Percentiles rank a stretch among this genome's conserved stretches.
These are phyloP conservation scores for Candida xiaguanensis DNA, from an alignment of 805 yeast genomes.

Conservation along the genomic window DNA sequence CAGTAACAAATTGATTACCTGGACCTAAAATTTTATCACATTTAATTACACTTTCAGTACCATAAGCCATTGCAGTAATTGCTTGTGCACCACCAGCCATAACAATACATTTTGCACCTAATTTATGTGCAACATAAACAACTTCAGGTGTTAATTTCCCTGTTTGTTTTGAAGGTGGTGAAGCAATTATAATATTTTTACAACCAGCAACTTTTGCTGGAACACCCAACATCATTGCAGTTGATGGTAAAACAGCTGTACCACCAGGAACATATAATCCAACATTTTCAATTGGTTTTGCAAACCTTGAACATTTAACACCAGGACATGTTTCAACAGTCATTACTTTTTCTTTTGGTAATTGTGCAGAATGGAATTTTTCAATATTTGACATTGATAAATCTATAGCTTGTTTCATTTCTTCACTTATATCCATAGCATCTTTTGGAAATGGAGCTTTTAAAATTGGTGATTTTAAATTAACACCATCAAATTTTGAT, in stretches of 20 bases:
- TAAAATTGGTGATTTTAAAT: conserved; percentile 66
- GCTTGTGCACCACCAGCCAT: conserved; percentile 99
- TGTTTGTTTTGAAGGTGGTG: conserved; percentile 87
- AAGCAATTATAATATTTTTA: conserved; percentile 83
- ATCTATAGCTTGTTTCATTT: conserved; percentile 81
- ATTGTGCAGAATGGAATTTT: conserved; percentile 92
- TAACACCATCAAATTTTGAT: conserved; percentile 85
- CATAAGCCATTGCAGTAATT: conserved; percentile 97
- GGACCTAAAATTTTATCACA: conserved; percentile 98
- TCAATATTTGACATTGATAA: conserved; percentile 83
- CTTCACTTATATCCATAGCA: conserved; percentile 67
- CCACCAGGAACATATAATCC: conserved; percentile 99
- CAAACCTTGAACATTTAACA: conserved; percentile 88
- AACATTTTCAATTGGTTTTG: conserved; percentile 90
- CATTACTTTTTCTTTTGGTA: conserved; percentile 63
- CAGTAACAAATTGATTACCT: conserved; percentile 98
- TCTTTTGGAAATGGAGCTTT: conserved; percentile 84
- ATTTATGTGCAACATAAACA: conserved; percentile 93
- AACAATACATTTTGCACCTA: conserved; percentile 86
- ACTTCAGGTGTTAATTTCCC: conserved; percentile 96
- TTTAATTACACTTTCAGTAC: conserved; percentile 88
- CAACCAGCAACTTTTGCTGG: conserved; percentile 99
- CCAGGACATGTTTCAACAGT: conserved; percentile 93
- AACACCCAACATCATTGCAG: conserved; percentile 96
- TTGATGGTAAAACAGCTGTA: conserved; percentile 95